phyloP scores from a whole-genome alignment of 148 eudicot species.

The Rhododendron henanense region DNA sequence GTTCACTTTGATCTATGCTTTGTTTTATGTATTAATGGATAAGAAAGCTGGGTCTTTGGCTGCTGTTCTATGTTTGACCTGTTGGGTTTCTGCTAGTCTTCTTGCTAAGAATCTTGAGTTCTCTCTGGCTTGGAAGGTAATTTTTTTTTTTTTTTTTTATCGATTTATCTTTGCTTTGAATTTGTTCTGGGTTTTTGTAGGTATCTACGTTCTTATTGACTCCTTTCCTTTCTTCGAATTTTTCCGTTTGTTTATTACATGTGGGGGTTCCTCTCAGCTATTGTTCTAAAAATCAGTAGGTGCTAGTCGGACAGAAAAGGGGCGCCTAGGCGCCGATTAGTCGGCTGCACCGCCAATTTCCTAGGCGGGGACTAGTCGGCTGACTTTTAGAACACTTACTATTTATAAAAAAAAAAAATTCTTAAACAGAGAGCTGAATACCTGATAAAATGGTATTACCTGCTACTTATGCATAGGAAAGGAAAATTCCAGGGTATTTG shows the following conservation, averaged over 20 bases:
- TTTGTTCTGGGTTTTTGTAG: neutral
- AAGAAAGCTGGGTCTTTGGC: constrained; percentile 5
- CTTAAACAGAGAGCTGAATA: neutral
- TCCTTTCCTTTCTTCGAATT: neutral
- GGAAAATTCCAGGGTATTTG: neutral
- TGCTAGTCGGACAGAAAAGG: too few relatives aligned
- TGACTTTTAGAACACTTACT: too few relatives aligned
- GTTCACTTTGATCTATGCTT: neutral
- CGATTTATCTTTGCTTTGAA: neutral
- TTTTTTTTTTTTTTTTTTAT: neutral
- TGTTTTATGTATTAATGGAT: neutral
- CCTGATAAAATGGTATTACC: too few relatives aligned
- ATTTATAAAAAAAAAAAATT: too few relatives aligned
- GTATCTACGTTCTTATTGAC: neutral
- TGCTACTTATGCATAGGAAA: too few relatives aligned
- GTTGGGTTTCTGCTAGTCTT: constrained; percentile 3
- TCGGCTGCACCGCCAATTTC: too few relatives aligned
- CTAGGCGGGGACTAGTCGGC: too few relatives aligned
- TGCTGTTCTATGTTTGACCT: neutral
- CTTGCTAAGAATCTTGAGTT: neutral
- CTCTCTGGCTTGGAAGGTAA: constrained; percentile 4
- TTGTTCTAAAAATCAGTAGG: neutral
- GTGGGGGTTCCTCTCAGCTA: neutral
- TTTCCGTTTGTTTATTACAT: neutral
- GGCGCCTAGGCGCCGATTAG: too few relatives aligned